These are phyloP conservation scores for Prunus campanulata DNA, from an alignment of 306 rosid genomes.

Conservation along the genomic window DNA sequence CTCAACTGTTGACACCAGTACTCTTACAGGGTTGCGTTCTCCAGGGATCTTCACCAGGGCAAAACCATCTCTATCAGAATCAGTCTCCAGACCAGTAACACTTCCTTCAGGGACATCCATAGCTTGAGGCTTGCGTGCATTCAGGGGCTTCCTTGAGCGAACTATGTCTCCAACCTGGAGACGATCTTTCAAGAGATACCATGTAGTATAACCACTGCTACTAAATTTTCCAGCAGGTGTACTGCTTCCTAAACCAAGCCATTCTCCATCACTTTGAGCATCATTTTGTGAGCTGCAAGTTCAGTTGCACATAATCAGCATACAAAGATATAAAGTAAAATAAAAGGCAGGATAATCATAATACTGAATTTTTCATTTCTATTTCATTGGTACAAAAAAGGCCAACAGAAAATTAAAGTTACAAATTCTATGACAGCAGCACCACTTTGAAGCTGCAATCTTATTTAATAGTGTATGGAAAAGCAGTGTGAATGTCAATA, in stretches of 20 bases:
- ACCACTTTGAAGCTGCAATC: background rate
- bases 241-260: conserved; percentile 49
- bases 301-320: conserved; percentile 15
- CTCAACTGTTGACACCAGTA: conserved; percentile 51
- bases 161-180: conserved; percentile 67
- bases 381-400: background rate
- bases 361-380: background rate
- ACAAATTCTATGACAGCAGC: background rate
- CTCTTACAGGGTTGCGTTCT: conserved; percentile 55
- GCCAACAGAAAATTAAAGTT: background rate
- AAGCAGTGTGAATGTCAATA: background rate
- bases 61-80: conserved; percentile 38
- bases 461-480: background rate
- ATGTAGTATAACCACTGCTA: conserved; percentile 37
- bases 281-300: conserved; percentile 55
- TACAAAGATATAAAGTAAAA: background rate
- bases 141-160: conserved; percentile 61
- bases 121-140: conserved; percentile 49
- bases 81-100: conserved; percentile 55
- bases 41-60: conserved; percentile 61
- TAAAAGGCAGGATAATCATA: background rate
- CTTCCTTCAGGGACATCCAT: conserved; percentile 66
- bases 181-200: conserved; percentile 69
- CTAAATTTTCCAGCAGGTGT: conserved; percentile 33
- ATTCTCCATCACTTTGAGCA: conserved; percentile 49